Base-by-base conservation (phyloP, 1,139 yeast genomes). In the Nadsonia commutata region DNA sequence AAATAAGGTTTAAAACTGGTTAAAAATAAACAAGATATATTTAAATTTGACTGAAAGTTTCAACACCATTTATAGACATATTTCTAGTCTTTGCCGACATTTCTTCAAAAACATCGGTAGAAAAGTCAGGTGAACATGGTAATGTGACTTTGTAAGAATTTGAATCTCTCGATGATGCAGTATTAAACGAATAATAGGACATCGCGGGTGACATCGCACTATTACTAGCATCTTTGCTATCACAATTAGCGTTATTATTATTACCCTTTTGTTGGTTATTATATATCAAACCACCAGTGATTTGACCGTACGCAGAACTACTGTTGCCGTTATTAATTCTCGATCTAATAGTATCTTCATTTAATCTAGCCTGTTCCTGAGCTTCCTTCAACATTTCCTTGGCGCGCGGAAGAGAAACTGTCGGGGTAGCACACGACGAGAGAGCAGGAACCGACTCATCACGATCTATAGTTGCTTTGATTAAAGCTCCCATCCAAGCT, bases 401-500 rank as follows among this genome's bases (percentile, higher is more conserved):
- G 0, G 98, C 98, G 54, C 77, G 79, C 40, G 76, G 74, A 50
- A 90, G 67, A 20, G 94, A 79, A 11, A 90, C 90, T 0, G 97
- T 90, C 16, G 97, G 97, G 0, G 97, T 85, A 6, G 81, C 79
- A 60, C 95, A 90, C 23, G 96, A 82, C 49, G 95, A 82, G n/a
- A 88, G 81, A 2, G 85, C 93, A 0, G 98, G 97, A 13, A 83
- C 85, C 2, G 84, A 65, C 48, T 90, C 96, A 62, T 93, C 98
- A 43, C 94, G 72, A 59, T 90, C 99, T 54, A 90, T 93, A 0
- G 98, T 90, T 0, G 97, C 94, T 48, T 90, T 85, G 77, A 88
- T 84, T 49, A 90, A 67, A 0, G 96, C 95, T 46, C 88, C 83
- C 75, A 88, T 78, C 99, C 99, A 90, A 1, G 74, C 76, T 56